Conservation (phyloP, 2,329 filamentous ascomycete genomes). For the Fusarium sp. region DNA sequence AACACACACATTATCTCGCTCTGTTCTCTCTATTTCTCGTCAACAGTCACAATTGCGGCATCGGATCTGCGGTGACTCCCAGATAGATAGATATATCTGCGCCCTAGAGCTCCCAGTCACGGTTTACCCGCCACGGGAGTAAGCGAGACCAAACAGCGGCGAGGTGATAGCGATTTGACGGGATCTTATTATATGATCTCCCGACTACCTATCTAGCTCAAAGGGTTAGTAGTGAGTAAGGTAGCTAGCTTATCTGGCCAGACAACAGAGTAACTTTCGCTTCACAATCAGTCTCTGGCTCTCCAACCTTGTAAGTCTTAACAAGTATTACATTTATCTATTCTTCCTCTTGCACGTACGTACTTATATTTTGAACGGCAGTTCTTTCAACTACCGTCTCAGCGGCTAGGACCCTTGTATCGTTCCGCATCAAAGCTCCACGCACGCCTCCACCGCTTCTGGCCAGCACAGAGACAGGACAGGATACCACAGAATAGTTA, state of each 20-base stretch:
- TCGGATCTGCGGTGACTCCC: constrained; percentile 20
- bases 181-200: constrained; percentile 12
- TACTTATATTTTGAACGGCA: not conserved
- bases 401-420: constrained; percentile 7
- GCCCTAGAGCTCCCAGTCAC: not conserved
- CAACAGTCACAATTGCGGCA: not conserved
- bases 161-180: not conserved
- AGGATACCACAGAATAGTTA: not conserved
- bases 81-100: not conserved
- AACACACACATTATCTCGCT: not conserved
- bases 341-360: not conserved
- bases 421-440: constrained; percentile 20
- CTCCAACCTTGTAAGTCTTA: not conserved
- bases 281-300: not conserved
- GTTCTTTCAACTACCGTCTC: constrained; percentile 13
- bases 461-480: not conserved
- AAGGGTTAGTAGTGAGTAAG: not conserved
- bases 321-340: not conserved
- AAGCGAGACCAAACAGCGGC: constrained; percentile 14
- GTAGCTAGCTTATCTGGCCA: not conserved
- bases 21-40: not conserved
- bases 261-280: constrained; percentile 7
- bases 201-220: not conserved
- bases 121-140: not conserved
- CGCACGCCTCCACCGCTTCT: constrained; percentile 20